phyloP scores from a whole-genome alignment of 495 filamentous ascomycete genomes.

The Penicillium flavigenum region DNA sequence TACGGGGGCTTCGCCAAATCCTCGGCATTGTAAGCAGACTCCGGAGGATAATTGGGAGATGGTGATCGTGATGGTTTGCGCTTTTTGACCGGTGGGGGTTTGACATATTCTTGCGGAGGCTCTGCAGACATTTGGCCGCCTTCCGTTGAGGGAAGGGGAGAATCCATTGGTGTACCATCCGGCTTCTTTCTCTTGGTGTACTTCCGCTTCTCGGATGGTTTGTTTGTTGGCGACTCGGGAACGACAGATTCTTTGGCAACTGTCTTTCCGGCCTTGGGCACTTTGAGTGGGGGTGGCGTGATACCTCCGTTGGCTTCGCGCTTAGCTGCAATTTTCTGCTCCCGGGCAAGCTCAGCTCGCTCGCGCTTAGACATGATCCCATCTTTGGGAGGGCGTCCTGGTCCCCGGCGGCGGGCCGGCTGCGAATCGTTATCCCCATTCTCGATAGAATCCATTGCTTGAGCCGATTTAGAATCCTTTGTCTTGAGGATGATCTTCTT shows the following conservation, averaged over 20 bases:
- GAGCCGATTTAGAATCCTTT: conserved; percentile 34
- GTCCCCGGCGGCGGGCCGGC: conserved; percentile 71
- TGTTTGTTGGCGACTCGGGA: conserved; percentile 54
- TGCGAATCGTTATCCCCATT: conserved; percentile 37
- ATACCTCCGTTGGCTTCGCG: conserved; percentile 47
- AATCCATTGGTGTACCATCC: conserved; percentile 46
- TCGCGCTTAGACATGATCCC: conserved; percentile 91
- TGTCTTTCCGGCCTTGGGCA: conserved; percentile 61
- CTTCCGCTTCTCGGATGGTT: conserved; percentile 67
- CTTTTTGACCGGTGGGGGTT: conserved; percentile 51
- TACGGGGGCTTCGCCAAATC: conserved; percentile 79
- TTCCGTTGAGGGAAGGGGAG: conserved; percentile 46
- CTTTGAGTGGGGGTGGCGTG: conserved; percentile 46
- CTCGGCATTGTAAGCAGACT: conserved; percentile 77
- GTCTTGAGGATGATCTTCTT: conserved; percentile 42
- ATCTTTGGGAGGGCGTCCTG: conserved; percentile 86
- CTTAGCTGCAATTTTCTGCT: conserved; percentile 53
- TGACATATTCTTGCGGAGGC: conserved; percentile 44
- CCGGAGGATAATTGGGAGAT: conserved; percentile 68
- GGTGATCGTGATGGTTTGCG: conserved; percentile 62
- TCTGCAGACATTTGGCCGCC: conserved; percentile 46
- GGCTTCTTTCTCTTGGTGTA: conserved; percentile 74
- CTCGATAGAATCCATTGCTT: conserved; percentile 37
- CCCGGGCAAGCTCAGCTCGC: conserved; percentile 63
- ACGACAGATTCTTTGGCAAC: conserved; percentile 40